phyloP scores from a whole-genome alignment of 2,329 filamentous ascomycete species.

The Stachybotrys elegans region DNA sequence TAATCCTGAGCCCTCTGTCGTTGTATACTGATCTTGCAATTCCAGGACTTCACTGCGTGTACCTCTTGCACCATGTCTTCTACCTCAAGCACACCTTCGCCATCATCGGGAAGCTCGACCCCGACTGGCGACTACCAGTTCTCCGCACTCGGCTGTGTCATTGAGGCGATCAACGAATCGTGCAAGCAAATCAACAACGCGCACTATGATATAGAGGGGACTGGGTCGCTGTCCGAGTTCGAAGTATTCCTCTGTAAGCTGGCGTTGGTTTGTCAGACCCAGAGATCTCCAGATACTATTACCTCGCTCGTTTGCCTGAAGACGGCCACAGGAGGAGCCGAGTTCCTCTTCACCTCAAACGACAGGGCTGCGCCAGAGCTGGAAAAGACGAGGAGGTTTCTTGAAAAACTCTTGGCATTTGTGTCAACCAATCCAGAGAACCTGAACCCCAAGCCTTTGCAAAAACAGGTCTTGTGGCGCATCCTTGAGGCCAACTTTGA shows the following conservation, averaged over 20 bases:
- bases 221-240: neutral
- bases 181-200: too few relatives aligned
- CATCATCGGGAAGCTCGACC: too few relatives aligned
- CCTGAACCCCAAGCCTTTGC: neutral
- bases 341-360: neutral
- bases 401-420: neutral
- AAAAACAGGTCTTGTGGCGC: neutral
- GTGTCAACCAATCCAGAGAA: neutral
- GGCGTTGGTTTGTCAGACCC: neutral
- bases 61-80: too few relatives aligned
- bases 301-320: neutral
- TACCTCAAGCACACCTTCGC: too few relatives aligned
- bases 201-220: too few relatives aligned
- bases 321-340: neutral
- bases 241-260: neutral
- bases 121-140: too few relatives aligned
- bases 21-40: too few relatives aligned
- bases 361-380: neutral
- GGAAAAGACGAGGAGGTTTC: neutral
- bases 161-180: too few relatives aligned
- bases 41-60: too few relatives aligned
- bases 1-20: too few relatives aligned
- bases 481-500: neutral
- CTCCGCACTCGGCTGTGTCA: too few relatives aligned
- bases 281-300: neutral